Evolutionary conservation across 441 rosid genomes (phyloP), one percentile per base, ranked within the genome.

Genomic region (Adansonia rubrostipa): DNA sequence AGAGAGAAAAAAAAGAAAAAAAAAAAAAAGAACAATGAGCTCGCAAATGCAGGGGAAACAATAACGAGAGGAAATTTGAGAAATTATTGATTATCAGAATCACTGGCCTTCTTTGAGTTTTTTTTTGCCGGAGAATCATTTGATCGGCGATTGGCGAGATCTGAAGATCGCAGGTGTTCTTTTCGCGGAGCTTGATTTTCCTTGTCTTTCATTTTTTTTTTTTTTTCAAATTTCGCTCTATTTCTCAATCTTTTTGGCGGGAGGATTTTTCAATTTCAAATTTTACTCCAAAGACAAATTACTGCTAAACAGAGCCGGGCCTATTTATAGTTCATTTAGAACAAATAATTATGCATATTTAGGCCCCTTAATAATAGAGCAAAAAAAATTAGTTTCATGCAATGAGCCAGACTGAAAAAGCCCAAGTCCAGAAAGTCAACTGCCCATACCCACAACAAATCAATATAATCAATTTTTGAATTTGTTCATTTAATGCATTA

Each of bases 111-210:
- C 78, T 82, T 84, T 53, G 73, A 79, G 66, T 63, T 15, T 73
- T 80, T 86, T 83, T 85, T 85, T 70, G 53, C 54, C 9, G 63
- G 84, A 75, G 79, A 79, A n/a, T 79, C 82, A 65, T 76, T 83
- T 5, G 66, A 74, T 71, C 76, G 77, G 73, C 75, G 77, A 74
- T 66, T 76, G 1, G 67, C 20, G 65, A 71, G 24, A 68, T 80
- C 82, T 9, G 80, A 74, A 66, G 50, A 72, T 33, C 82, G 79
- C 56, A 57, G 48, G 40, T 44, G 74, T 22, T 83, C 80, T 64
- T 78, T 80, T 13, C 33, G 77, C 7, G 83, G 87, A 56, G 81
- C 82, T 20, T 80, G 85, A 75, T n/a, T 6, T 62, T 80, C 82
- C 17, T 74, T 85, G 80, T 80, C 78, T 13, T 36, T 61, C 70